These are phyloP conservation scores for Erodium texanum DNA, from an alignment of 441 rosid species.

Conservation along the genomic window DNA sequence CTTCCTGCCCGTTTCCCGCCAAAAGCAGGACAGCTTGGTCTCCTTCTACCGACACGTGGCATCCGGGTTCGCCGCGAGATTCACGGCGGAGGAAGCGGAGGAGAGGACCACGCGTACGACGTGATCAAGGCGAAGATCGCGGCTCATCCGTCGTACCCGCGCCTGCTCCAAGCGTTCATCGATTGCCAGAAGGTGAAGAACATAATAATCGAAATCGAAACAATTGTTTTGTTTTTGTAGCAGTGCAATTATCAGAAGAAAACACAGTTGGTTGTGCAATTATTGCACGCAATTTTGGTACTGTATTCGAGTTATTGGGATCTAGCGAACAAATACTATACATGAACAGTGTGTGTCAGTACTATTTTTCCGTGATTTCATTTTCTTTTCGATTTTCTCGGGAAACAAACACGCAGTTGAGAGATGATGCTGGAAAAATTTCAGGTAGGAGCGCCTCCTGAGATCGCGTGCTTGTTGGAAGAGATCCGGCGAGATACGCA, in stretches of 20 bases:
- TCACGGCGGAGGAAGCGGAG: background rate
- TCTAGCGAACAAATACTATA: conserved; percentile 1
- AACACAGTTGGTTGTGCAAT: background rate
- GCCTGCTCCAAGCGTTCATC: conserved; percentile 4
- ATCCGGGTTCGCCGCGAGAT: background rate
- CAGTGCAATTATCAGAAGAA: background rate
- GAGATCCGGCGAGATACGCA: background rate
- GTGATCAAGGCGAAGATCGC: background rate
- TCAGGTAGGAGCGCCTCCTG: background rate
- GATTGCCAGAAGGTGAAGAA: conserved; percentile 6
- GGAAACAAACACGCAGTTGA: background rate
- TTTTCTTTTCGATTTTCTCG: background rate
- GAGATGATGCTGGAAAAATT: background rate
- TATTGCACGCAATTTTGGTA: background rate
- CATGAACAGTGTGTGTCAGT: background rate
- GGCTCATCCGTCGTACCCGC: background rate
- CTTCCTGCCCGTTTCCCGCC: background rate
- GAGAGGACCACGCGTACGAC: no score
- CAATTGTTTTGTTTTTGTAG: background rate
- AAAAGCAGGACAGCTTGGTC: background rate
- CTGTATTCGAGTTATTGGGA: conserved; percentile 1
- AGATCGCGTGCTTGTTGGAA: background rate
- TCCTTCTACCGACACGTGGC: background rate
- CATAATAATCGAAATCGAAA: background rate
- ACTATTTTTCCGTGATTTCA: background rate